Base-by-base conservation (phyloP, 371 early-diverging fungal genomes). In the Coemansia sp. region DNA sequence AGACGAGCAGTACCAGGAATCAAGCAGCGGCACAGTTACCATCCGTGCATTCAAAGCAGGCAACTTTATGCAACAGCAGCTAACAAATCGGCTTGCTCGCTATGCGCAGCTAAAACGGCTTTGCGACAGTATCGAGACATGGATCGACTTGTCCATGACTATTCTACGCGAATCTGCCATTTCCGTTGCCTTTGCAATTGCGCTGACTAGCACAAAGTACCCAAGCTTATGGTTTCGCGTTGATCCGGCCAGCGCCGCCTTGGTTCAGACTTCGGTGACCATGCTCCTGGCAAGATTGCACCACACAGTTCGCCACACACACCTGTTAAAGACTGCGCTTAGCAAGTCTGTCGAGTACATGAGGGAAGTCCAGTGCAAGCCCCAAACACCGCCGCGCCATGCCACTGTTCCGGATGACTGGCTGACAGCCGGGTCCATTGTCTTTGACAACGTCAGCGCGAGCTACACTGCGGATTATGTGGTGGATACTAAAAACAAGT, bases 331-430 rank as follows among this genome's bases (percentile, higher is more conserved):
- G 9, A n/a, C 73, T 0, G 45, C 57, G 10, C 60, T 93, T 14
- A 85, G 88, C 32, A 93, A 93, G 40, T 80, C 93, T 1, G 88
- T 92, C 39, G 93, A 89, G 66, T 89, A 93, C 61, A 83, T 93
- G 48, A 79, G 89, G 62, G 91, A 93, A 71, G 93, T 93, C 51
- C 81, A 83, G 39, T 26, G 13, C 48, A 48, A 48, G 30, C 48
- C 45, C 45, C 45, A 8, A 58, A 20, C 10, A 4, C 20, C 38
- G 32, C 9, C 50, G 4, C 4, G 1, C 2, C 3, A 42, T 3
- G 31, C 40, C 5, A 26, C 26, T 68, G 64, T 49, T 83, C 78
- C 83, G 79, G 79, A 10, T 62, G 71, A 26, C 61, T 90, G 53
- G 82, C 80, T 40, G 79, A 86, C 45, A 76, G 81, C 43, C 75